phyloP scores from a whole-genome alignment of 2,329 filamentous ascomycete genomes.

The Penicillium nordicum region DNA sequence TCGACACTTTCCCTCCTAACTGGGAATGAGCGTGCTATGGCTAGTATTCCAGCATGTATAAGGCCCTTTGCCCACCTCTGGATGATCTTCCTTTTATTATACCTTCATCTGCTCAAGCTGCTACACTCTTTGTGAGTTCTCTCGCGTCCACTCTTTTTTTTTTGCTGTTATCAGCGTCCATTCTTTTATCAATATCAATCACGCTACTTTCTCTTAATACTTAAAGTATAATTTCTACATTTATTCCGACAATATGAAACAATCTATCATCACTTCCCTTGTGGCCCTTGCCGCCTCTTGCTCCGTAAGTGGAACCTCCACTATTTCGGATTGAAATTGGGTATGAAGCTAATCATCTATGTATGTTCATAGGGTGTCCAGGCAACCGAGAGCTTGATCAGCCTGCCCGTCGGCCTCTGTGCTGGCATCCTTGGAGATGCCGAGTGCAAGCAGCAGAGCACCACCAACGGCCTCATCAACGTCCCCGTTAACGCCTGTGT shows the following conservation, averaged over 20 bases:
- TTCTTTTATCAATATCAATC: neutral
- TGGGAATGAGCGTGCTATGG: neutral
- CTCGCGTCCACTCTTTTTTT: neutral
- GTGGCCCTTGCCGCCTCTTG: neutral
- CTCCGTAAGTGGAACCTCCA: neutral
- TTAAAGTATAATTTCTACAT: neutral
- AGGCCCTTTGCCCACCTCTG: neutral
- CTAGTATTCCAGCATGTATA: neutral
- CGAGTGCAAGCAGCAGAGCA: slow-evolving; percentile 24
- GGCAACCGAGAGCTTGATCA: slow-evolving; percentile 18
- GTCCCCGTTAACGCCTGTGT: slow-evolving; percentile 25
- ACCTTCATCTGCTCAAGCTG: neutral
- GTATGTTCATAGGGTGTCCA: neutral
- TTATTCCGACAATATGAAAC: neutral
- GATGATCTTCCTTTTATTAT: neutral
- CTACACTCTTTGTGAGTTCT: neutral
- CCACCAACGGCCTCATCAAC: slow-evolving; percentile 21
- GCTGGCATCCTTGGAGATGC: slow-evolving; percentile 27
- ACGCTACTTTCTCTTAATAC: neutral
- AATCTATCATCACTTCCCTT: neutral
- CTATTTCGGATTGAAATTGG: neutral
- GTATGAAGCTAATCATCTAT: neutral
- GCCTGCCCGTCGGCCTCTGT: slow-evolving; percentile 26
- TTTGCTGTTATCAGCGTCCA: neutral
- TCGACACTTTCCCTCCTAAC: neutral